Percentiles rank a stretch among this genome's conserved stretches.
Conservation (phyloP, 345 rosid genomes). For the Eucalyptus tenuipes region DNA sequence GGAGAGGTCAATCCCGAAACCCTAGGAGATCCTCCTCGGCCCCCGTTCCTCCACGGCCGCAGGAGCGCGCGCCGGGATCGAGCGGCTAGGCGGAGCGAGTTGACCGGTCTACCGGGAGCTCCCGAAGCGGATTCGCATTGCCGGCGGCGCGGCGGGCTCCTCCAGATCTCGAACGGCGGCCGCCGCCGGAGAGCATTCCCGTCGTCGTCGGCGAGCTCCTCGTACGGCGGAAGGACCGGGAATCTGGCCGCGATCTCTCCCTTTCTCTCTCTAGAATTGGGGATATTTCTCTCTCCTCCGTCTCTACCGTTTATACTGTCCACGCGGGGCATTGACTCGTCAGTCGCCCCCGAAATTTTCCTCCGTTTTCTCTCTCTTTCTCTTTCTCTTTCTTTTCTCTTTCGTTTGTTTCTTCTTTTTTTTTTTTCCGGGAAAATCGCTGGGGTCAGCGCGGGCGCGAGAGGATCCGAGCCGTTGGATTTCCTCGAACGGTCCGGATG, state of each 20-base stretch:
- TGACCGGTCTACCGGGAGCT: not conserved
- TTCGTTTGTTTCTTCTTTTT: not conserved
- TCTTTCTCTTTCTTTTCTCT: not conserved
- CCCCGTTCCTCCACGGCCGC: not conserved
- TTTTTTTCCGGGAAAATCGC: not conserved
- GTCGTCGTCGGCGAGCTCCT: too few species aligned
- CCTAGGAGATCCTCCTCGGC: not conserved
- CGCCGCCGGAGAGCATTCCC: not conserved
- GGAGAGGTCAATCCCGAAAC: not conserved
- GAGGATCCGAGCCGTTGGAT: not conserved
- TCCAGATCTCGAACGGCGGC: not conserved
- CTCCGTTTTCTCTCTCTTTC: not conserved
- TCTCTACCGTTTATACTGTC: not conserved
- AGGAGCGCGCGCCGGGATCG: not conserved
- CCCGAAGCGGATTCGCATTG: not conserved
- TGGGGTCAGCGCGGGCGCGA: not conserved
- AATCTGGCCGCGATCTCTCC: not conserved
- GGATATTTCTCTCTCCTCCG: not conserved
- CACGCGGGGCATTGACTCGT: conserved; percentile 3
- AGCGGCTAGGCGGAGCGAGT: not conserved
- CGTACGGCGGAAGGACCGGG: not conserved
- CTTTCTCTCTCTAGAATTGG: not conserved
- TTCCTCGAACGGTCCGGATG: not conserved
- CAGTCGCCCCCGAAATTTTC: not conserved
- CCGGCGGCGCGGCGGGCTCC: not conserved